phyloP scores from a whole-genome alignment of 2,329 filamentous ascomycete species.

The Sclerotinia glacialis region DNA sequence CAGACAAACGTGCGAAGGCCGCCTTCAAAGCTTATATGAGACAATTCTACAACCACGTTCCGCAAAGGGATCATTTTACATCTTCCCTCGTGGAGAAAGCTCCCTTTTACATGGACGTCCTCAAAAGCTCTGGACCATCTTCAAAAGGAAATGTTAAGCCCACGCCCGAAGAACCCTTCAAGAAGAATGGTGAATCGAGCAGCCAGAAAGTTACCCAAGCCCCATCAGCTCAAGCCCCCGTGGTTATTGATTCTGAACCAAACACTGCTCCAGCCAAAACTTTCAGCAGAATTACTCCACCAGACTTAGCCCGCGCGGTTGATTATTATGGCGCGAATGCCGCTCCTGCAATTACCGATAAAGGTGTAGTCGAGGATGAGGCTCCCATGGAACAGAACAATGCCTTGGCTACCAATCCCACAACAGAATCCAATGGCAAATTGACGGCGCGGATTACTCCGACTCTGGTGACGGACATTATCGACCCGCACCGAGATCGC shows the following conservation, averaged over 20 bases:
- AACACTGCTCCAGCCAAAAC: background rate
- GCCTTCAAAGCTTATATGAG: conserved; percentile 21
- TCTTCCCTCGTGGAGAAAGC: background rate
- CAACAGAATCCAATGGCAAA: background rate
- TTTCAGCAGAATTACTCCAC: background rate
- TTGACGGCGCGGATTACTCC: background rate
- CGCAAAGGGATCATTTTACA: background rate
- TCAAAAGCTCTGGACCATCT: background rate
- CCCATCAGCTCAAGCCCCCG: background rate
- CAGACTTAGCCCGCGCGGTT: background rate
- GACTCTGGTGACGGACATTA: background rate
- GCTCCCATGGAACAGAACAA: background rate
- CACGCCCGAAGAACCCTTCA: background rate
- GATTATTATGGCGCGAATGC: conserved; percentile 6
- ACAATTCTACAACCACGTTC: conserved; percentile 21
- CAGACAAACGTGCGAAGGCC: conserved; percentile 13
- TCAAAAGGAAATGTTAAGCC: background rate
- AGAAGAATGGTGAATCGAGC: background rate
- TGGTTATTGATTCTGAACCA: background rate
- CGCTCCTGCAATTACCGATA: background rate
- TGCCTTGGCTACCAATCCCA: background rate
- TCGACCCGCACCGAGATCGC: background rate
- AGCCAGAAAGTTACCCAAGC: background rate
- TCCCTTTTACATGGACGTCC: background rate
- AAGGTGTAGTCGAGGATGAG: background rate